Conservation (phyloP, 768 basidiomycete species). For the Dacryopinax primogenitus region DNA sequence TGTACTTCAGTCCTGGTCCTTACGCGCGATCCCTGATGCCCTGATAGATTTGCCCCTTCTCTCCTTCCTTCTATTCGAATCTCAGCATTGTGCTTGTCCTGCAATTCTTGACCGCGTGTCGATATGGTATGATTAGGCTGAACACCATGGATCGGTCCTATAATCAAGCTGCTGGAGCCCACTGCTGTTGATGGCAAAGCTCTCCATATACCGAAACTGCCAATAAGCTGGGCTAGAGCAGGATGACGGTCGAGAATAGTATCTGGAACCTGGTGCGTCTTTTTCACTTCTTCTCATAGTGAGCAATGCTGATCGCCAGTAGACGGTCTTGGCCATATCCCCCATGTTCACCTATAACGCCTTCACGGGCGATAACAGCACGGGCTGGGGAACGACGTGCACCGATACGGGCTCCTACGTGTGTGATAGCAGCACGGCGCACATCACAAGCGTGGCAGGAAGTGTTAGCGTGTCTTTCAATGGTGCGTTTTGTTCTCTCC, state of each 20-base stretch:
- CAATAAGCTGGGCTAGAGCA: too few relatives aligned
- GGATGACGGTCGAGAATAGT: neutral
- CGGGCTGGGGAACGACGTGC: neutral
- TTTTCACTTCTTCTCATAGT: neutral
- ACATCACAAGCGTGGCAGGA: neutral
- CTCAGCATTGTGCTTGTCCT: too few relatives aligned
- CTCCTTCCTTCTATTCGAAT: too few relatives aligned
- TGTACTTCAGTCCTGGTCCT: too few relatives aligned
- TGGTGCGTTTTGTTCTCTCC: slow-evolving; percentile 4
- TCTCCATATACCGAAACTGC: too few relatives aligned
- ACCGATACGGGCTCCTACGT: neutral
- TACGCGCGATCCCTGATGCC: too few relatives aligned
- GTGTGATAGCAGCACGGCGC: neutral
- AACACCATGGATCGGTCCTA: too few relatives aligned
- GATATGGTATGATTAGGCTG: too few relatives aligned
- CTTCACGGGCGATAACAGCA: slow-evolving; percentile 2
- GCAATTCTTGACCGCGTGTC: too few relatives aligned
- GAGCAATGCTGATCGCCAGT: neutral
- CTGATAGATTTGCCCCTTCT: too few relatives aligned
- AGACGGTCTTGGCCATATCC: neutral
- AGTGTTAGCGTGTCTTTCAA: neutral
- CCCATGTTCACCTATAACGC: neutral
- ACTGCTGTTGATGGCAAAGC: too few relatives aligned
- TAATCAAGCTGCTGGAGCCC: too few relatives aligned
- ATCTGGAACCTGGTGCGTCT: neutral